Evolutionary conservation across 306 rosid species (phyloP), one percentile per base, ranked within the genome.

Genomic region (Dalbergia cochinchinensis): DNA sequence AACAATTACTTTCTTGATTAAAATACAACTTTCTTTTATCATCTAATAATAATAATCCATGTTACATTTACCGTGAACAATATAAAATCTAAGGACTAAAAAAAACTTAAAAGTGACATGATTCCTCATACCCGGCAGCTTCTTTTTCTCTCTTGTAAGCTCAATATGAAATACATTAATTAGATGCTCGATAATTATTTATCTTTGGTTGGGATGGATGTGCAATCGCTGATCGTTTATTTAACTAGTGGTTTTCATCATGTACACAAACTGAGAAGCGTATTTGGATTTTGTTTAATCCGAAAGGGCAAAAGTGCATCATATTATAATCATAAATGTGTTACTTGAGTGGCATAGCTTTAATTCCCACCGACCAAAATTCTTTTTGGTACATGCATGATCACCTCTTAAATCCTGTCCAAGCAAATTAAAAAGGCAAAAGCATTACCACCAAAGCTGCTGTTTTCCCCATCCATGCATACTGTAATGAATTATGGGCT

Each of bases 311-410:
- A 83, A 83, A 66, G 85, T 66, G 64, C 83, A 76, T 58, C 5
- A 59, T 73, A 50, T 60, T 75, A 65, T 66, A 65, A 70, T 79
- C 6, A 61, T 42, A 58, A 64, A 63, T 47, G 22, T 68, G 13
- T 18, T 65, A 74, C 50, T 76, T 53, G 70, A 86, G 84, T 75
- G 60, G 74, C 44, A 19, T 48, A 42, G 66, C 87, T 86, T 86
- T 86, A 58, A 74, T 70, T 78, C 76, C 72, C 85, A 72, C 85
- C 85, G 78, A 83, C 87, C 83, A 71, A 83, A 69, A 75, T 57
- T 61, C 6, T 55, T 59, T 54, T 82, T 48, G 84, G 67, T 78
- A 65, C 82, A 73, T 77, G 80, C 71, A 74, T 78, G 74, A 81
- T 78, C 81, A 8, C 71, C 58, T 44, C 74, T 45, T 65, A 68